Evolutionary conservation across 164 flowering plant genomes (phyloP), one percentile per base, ranked within the genome.

Genomic region (Paratinospora sagittata): DNA sequence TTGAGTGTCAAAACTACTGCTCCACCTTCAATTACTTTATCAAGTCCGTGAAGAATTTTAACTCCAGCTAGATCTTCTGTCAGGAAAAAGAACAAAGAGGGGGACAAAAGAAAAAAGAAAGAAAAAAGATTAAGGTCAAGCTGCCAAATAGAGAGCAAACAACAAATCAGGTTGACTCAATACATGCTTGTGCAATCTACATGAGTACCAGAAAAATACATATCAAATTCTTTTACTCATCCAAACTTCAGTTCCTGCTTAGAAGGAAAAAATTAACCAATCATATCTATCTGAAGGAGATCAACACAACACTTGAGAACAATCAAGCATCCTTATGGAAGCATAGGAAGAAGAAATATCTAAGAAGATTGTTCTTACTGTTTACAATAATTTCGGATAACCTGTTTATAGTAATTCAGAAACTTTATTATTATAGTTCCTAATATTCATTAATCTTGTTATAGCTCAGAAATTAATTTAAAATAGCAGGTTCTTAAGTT

Each of bases 1-100:
- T 91, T 95, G 71, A 95, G 92, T 23, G 99, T 95, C 83, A 95
- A 84, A 75, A 92, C 96, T 74, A 95, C 99, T 72, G 99, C 97
- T 64, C 99, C 99, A 73, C 99, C 99, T 76, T 92, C 96, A 77
- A 92, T 72, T 65, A 95, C 99, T 85, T 90, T 90, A 74, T 95
- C 99, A 73, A 95, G 81, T 27, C 99, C 99, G 81, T 95, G 91
- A 76, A 92, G 96, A 79, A 95, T 79, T 87, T 91, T 95, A 27
- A 90, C 84, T 19, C 99, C 99, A 26, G 92, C 92, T 60, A 95
- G 83, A 78, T 89, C 79, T 75, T 74, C 94, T 88, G 82, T 47
- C n/a, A n/a, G n/a, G n/a, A n/a, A n/a, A n/a, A 64, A 58, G 23
- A 30, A 67, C 2, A 30, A 30, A 4, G 34, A 30, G 34, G 34